Base-by-base conservation (phyloP, 1,139 yeast species). In the Sugiyamaella castrensis region DNA sequence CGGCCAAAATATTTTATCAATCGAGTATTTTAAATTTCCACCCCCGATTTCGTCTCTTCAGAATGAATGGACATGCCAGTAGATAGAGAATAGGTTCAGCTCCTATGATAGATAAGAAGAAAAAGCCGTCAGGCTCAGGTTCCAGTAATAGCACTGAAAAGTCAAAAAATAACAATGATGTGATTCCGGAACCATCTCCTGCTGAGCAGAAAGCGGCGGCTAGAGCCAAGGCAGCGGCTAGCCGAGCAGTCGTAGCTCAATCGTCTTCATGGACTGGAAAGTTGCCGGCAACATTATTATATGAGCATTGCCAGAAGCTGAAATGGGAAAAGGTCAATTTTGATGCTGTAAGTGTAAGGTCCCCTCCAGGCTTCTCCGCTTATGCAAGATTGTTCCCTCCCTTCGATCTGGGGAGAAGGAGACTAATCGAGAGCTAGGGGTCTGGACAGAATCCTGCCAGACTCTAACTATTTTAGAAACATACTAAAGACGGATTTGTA, bases 181-280 rank as follows among this genome's bases (percentile, higher is more conserved):
- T 35, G 6, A 29, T 36, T 13, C 29, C 37, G 13, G 27, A 27
- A n/a, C 42, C 4, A 13, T 35, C 40, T 10, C 46, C 46, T 4
- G 40, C 33, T 24, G 48, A 45, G 12, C 33, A 34, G 24, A 40
- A 40, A 34, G 51, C 52, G 6, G 50, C 50, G 11, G 33, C 40
- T 29, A 29, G 52, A 9, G 53, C 51, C 15, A 42, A 41, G 19
- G 56, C 56, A 9, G 53, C 53, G 19, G 56, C 52, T n/a, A 29
- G 46, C 13, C 28, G 58, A 33, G 59, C 59, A 1, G 66, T 74
- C n/a, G 82, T 82, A 0, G 77, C 87, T 0, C 74, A 80, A 1
- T 72, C 82, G 1, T 68, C 80, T 1, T 80, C 85, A 24, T 91
- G 98, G 97, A 89, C 97, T 1, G 98, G 98, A 1, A 92, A 92